Evolutionary conservation across 106 monocot species (phyloP), one percentile per base, ranked within the genome.

Genomic region (Allium sativum): DNA sequence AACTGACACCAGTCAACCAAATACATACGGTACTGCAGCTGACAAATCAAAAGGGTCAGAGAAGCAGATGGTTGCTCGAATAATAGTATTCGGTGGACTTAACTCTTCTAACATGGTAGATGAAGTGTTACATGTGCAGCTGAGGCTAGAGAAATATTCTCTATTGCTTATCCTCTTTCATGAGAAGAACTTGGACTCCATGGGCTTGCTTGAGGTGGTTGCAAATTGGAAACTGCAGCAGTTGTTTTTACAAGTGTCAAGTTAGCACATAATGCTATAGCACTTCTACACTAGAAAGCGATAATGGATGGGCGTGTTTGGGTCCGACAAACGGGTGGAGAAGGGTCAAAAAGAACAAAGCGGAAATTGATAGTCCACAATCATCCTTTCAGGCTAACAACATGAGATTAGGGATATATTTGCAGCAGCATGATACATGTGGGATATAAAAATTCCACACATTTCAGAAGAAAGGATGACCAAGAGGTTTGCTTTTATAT

Each of bases 401-500:
- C 62, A 76, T 17, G 76, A 92, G 62, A 79, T 98, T 18, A 81
- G 82, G 65, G 76, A 74, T 48, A 51, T 82, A 21, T 98, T 98
- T 70, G 70, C 61, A 45, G 69, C 79, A 8, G 75, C 72, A 56
- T 92, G 88, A 11, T 98, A 84, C 80, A 82, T 98, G 3, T 98
- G 92, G 98, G 85, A 98, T 70, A 82, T 92, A 42, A 56, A 56
- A 54, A 85, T 92, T 74, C 98, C 98, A 65, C 76, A 85, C 70
- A 48, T 69, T 20, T 76, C 87, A 68, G 68, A 73, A 52, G 82
- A 88, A 65, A 82, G 85, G 67, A 48, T 65, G 8, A 91, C 87
- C 48, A 98, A 98, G 73, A 92, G 98, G 18, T 98, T 92, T 83
- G 98, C 92, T 56, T 98, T 98, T 69, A 76, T 92, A 47, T 98